Evolutionary conservation across 1,284 basidiomycete genomes (phyloP), one percentile per base, ranked within the genome.

Genomic region (Papiliotrema fonsecae): DNA sequence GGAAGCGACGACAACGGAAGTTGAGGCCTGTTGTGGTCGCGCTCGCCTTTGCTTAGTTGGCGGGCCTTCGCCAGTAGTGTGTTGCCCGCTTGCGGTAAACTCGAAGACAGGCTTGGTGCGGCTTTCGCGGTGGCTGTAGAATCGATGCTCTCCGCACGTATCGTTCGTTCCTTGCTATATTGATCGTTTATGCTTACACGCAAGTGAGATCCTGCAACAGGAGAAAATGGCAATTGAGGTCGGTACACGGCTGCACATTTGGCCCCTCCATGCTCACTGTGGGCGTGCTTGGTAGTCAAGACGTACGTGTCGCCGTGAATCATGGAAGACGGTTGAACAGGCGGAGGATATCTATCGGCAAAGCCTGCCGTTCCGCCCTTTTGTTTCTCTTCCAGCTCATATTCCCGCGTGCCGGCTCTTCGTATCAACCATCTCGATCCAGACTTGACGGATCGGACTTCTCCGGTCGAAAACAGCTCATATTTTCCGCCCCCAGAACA

Each of bases 251-350:
- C 42, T 2, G 57, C 52, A 6, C 61, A 46, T 47, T 73, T 74
- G 49, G 70, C 64, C 16, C 72, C 72, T 5, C 72, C 72, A n/a
- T 60, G 54, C 44, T 70, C 69, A 25, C 58, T 52, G 50, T 74
- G 72, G 5, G 58, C 54, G 5, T 47, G 43, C 50, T 73, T 73
- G 26, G 59, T 51, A 2, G 69, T 52, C 9, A 74, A 60, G 7
- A 61, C 49, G 43, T 57, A 61, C 7, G 50, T 43, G 4, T 54
- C 57, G 39, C 35, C 47, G 14, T 43, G 26, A 22, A 43, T 32
- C 16, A 47, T 40, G 10, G 50, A 30, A 19, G 47, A n/a, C 2
- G 46, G 37, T 28, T 30, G 21, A 26, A 36, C 30, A 10, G 30
- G 14, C 22, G 35, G 47, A 22, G 19, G 46, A 5, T 30, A 45